Percentiles rank a stretch among this genome's conserved stretches.
phyloP scores from a whole-genome alignment of 2,329 filamentous ascomycete genomes.

The Penicillium brevicompactum region DNA sequence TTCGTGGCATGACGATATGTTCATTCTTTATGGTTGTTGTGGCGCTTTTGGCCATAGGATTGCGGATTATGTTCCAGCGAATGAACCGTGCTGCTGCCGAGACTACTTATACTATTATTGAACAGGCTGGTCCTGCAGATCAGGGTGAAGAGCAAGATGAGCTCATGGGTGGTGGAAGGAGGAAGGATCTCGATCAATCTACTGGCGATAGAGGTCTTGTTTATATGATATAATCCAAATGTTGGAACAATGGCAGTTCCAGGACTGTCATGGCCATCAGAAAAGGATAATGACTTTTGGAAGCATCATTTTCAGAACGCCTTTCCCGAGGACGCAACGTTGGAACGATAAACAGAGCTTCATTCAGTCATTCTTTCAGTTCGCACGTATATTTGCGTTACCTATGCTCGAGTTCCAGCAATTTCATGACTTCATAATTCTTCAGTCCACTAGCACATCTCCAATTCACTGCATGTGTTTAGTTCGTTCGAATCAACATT shows the following conservation, averaged over 20 bases:
- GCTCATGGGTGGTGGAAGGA: constrained; percentile 31
- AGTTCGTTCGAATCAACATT: not conserved
- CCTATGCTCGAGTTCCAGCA: not conserved
- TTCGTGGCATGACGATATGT: constrained; percentile 64
- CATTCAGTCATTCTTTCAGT: too few species aligned
- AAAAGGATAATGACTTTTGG: not conserved
- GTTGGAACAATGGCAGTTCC: not conserved
- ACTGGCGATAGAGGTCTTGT: constrained; percentile 25
- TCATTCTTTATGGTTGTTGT: constrained; percentile 65
- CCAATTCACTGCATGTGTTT: not conserved
- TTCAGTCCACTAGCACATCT: not conserved
- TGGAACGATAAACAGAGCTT: too few species aligned
- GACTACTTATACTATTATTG: constrained; percentile 6
- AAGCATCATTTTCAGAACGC: too few species aligned
- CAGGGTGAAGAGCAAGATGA: constrained; percentile 31
- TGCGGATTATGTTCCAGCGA: constrained; percentile 57
- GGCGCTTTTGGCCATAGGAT: constrained; percentile 55
- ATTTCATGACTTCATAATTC: not conserved
- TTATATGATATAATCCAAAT: constrained; percentile 26
- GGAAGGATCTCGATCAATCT: constrained; percentile 18
- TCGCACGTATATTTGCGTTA: too few species aligned
- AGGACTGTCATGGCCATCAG: not conserved
- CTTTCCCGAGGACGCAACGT: too few species aligned
- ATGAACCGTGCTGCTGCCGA: constrained; percentile 46
- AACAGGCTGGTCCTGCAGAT: constrained; percentile 12